Evolutionary conservation across 768 basidiomycete genomes (phyloP).

Genomic region (Calocera cornea): DNA sequence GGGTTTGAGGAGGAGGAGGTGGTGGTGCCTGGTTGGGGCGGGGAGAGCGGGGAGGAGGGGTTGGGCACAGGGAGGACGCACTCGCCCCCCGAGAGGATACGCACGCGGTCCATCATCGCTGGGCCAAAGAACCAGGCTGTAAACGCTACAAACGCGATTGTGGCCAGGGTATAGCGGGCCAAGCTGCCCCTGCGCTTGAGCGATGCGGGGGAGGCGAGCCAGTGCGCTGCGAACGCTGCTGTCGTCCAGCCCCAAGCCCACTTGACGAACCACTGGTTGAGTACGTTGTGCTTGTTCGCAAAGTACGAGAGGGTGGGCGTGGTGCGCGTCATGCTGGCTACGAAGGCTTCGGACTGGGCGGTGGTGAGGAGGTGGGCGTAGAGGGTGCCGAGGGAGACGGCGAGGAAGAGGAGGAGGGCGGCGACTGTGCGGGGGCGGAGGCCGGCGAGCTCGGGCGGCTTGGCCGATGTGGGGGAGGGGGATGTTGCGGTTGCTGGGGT

Average conservation of each 20-base stretch:
- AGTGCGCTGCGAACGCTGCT: conserved; percentile 44
- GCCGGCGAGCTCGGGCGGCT: background rate
- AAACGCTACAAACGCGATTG: conserved; percentile 57
- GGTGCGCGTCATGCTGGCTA: conserved; percentile 56
- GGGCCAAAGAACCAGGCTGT: conserved; percentile 85
- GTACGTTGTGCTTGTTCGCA: conserved; percentile 61
- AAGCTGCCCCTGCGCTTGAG: background rate
- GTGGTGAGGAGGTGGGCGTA: conserved; percentile 52
- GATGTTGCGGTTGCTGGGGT: background rate
- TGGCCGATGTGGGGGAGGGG: background rate
- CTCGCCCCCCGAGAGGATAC: conserved; percentile 54
- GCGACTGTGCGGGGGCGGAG: background rate
- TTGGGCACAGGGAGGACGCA: conserved; percentile 49
- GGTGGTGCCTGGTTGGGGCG: conserved; percentile 2
- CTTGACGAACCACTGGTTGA: conserved; percentile 85
- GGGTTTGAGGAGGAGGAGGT: background rate
- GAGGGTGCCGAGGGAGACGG: conserved; percentile 46
- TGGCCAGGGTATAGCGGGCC: conserved; percentile 26
- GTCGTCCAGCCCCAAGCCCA: conserved; percentile 85
- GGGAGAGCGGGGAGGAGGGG: conserved; percentile 5
- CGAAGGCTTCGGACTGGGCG: conserved; percentile 67
- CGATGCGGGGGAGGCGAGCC: conserved; percentile 39
- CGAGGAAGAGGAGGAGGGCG: conserved; percentile 15
- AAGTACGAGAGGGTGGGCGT: conserved; percentile 53
- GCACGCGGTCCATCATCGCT: conserved; percentile 52